Base-by-base conservation (phyloP, 257 asterid species). In the Linaria vulgaris region DNA sequence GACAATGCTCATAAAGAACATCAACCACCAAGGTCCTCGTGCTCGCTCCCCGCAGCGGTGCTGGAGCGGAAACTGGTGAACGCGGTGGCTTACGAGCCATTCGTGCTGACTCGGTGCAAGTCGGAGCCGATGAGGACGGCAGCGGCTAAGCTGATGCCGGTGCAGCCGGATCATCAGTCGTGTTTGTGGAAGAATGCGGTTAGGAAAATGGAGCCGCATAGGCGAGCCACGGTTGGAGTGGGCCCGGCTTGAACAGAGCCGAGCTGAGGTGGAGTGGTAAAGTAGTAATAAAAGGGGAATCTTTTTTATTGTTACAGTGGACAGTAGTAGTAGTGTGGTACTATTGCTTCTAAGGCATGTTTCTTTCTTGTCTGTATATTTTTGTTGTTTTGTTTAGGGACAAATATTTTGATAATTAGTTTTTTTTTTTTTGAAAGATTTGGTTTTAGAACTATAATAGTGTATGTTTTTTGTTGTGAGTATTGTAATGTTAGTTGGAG, bases 121-220 rank as follows among this genome's bases (percentile, higher is more conserved):
- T 91, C 98, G 6, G 98, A 91, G 90, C 98, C 98, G 52, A 84
- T 91, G 98, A 83, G 91, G 43, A 81, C 95, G 15, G 96, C 96
- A 25, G 90, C 95, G 68, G 88, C 90, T 72, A 91, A 86, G 77
- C 87, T 91, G 6, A 34, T 83, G 78, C 88, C 94, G 16, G 96
- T n/a, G n/a, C n/a, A n/a, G n/a, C n/a, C n/a, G n/a, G n/a, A n/a
- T n/a, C n/a, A n/a, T n/a, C n/a, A 88, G 57, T 63, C 87, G 12
- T 88, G 95, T 60, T 81, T 72, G 70, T 88, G 98, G 96, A 91
- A 87, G 65, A 86, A 88, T 19, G 78, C 87, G 50, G 68, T 59
- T 4, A 67, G 78, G 78, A 79, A 88, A 72, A 69, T 83, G 70
- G 95, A 82, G 91, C 98, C 96, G 69, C 95, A 83, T 57, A 69